Conservation (phyloP, 225 moss, liverwort and hornwort genomes). For the Bryum argenteum region DNA sequence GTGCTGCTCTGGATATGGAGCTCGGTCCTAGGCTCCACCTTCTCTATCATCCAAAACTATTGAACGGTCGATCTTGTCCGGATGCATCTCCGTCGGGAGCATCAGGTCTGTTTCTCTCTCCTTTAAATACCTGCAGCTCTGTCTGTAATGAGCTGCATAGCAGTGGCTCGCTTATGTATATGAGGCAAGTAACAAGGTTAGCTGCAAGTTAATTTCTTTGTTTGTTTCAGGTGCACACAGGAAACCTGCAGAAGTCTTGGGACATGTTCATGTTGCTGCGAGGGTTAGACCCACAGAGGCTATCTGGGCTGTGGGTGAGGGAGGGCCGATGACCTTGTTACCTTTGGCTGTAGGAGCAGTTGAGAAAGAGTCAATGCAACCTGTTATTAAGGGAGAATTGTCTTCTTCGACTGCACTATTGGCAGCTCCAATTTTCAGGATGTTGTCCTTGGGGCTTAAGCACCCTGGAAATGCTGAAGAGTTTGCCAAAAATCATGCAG, state of each 20-base stretch:
- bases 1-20: constrained; percentile 78
- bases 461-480: constrained; percentile 83
- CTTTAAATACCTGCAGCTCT: not conserved
- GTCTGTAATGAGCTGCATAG: not conserved
- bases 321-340: constrained; percentile 76
- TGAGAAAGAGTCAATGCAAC: constrained; percentile 73
- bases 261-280: constrained; percentile 90
- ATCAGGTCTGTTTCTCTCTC: constrained; percentile 59
- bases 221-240: constrained; percentile 71
- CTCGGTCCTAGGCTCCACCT: constrained; percentile 83
- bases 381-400: constrained; percentile 61
- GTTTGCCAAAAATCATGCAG: constrained; percentile 74
- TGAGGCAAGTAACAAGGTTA: constrained; percentile 4
- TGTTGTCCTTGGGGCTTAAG: constrained; percentile 74
- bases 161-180: constrained; percentile 7
- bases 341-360: constrained; percentile 77
- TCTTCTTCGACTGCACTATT: constrained; percentile 75
- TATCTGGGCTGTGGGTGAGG: constrained; percentile 88
- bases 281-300: constrained; percentile 77
- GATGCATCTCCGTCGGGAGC: constrained; percentile 91
- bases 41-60: constrained; percentile 88
- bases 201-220: constrained; percentile 10
- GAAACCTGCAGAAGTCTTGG: constrained; percentile 92
- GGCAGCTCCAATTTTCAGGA: constrained; percentile 78
- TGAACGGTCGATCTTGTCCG: constrained; percentile 82